These are phyloP conservation scores for Sclerotinia borealis DNA, from an alignment of 2,329 filamentous ascomycete genomes.

Conservation along the genomic window DNA sequence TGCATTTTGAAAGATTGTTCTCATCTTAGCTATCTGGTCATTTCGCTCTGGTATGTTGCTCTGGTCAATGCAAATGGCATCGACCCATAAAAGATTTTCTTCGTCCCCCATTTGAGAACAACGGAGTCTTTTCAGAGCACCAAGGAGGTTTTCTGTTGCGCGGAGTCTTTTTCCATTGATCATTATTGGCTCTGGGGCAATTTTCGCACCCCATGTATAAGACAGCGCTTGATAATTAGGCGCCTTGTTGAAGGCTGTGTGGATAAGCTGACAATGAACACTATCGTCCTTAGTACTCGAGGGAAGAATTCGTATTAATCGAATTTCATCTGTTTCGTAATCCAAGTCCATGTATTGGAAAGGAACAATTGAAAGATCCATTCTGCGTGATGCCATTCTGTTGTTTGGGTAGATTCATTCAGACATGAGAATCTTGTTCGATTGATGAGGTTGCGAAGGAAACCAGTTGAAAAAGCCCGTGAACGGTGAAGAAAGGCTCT, in stretches of 20 bases:
- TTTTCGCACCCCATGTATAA: slow-evolving; percentile 23
- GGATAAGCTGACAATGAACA: slow-evolving; percentile 18
- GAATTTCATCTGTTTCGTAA: slow-evolving; percentile 11
- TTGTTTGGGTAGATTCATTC: neutral
- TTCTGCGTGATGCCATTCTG: neutral
- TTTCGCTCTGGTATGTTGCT: slow-evolving; percentile 20
- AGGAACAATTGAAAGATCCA: neutral
- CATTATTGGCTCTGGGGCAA: slow-evolving; percentile 9
- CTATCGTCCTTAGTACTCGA: slow-evolving; percentile 2
- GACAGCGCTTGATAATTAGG: slow-evolving; percentile 26
- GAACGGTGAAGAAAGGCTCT: too few relatives aligned
- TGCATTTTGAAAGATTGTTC: slow-evolving; percentile 24
- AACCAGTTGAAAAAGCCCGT: neutral
- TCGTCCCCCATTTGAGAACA: slow-evolving; percentile 13
- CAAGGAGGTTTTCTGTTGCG: slow-evolving; percentile 20
- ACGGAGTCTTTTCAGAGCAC: slow-evolving; percentile 22
- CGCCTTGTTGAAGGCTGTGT: slow-evolving; percentile 18
- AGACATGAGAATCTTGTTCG: neutral
- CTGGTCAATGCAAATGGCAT: slow-evolving; percentile 28
- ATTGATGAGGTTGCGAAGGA: neutral
- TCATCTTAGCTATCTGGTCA: slow-evolving; percentile 24
- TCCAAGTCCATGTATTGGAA: slow-evolving; percentile 10
- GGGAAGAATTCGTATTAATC: slow-evolving; percentile 16
- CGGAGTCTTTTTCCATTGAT: slow-evolving; percentile 14
- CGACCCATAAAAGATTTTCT: slow-evolving; percentile 23